Conservation (phyloP, 2,329 filamentous ascomycete species). For the Hypomyces rosellus region DNA sequence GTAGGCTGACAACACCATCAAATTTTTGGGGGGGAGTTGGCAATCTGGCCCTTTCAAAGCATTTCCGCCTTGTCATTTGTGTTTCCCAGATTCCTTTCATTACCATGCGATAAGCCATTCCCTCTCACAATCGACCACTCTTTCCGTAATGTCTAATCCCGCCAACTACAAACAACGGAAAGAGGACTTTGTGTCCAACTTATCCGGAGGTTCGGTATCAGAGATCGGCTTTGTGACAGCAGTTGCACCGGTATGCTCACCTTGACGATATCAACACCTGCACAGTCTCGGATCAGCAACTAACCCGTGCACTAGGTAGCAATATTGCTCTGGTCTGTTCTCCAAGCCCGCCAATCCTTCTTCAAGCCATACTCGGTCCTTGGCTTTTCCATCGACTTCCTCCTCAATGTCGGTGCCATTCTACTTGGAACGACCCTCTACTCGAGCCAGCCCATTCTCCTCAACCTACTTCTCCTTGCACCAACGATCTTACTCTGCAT, state of each 20-base stretch:
- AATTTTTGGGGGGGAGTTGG: too few relatives aligned
- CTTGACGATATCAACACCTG: neutral
- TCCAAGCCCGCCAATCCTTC: slow-evolving; percentile 78
- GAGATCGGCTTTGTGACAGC: slow-evolving; percentile 86
- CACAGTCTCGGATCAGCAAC: neutral
- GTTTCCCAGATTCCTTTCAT: slow-evolving; percentile 4
- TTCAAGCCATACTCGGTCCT: slow-evolving; percentile 69
- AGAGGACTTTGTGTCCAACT: slow-evolving; percentile 90
- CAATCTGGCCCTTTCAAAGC: too few relatives aligned
- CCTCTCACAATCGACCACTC: too few relatives aligned
- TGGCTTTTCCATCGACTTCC: slow-evolving; percentile 70
- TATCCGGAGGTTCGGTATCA: slow-evolving; percentile 72
- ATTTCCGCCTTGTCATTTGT: too few relatives aligned
- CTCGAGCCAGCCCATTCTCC: slow-evolving; percentile 63
- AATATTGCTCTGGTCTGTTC: slow-evolving; percentile 77
- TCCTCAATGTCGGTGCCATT: slow-evolving; percentile 77
- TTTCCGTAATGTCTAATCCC: slow-evolving; percentile 28
- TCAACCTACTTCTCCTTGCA: slow-evolving; percentile 67
- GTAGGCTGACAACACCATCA: neutral
- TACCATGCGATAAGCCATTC: too few relatives aligned
- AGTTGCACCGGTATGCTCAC: slow-evolving; percentile 65
- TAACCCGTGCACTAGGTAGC: slow-evolving; percentile 53
- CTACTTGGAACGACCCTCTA: slow-evolving; percentile 85
- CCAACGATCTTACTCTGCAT: slow-evolving; percentile 61
- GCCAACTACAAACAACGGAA: slow-evolving; percentile 82